phyloP scores from a whole-genome alignment of 768 basidiomycete species.

The Hericium rajendrae region DNA sequence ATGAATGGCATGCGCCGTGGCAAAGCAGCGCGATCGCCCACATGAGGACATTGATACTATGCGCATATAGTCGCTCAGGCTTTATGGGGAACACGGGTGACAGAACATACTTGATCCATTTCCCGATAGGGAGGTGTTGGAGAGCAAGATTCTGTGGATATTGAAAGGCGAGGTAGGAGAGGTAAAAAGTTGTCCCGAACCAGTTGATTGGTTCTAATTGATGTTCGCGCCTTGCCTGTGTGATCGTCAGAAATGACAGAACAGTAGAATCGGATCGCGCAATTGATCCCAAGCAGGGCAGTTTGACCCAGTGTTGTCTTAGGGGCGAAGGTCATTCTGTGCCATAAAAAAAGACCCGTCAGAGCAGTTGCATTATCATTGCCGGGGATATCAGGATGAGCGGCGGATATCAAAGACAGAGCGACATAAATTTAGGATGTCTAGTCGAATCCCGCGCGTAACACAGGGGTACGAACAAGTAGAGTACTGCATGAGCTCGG shows the following conservation, averaged over 20 bases:
- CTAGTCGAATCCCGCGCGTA: no score
- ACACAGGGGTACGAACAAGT: conserved; percentile 5
- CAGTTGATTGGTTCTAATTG: conserved; percentile 60
- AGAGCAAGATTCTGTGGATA: conserved; percentile 75
- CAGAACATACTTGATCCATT: conserved; percentile 65
- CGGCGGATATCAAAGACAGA: no score
- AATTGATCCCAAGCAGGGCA: conserved; percentile 64
- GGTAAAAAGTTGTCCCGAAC: conserved; percentile 71
- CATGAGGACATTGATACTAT: conserved; percentile 60
- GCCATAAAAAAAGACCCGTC: no score
- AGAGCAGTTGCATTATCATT: no score
- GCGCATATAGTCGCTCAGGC: background rate
- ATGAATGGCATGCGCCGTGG: conserved; percentile 61
- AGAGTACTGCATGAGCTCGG: conserved; percentile 7
- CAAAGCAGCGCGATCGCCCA: conserved; percentile 57
- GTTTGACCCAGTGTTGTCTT: conserved; percentile 67
- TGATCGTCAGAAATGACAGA: background rate
- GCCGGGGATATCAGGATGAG: no score
- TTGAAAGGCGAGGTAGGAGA: conserved; percentile 54
- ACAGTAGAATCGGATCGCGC: conserved; percentile 13
- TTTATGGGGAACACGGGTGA: background rate
- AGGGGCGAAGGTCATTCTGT: conserved; percentile 61
- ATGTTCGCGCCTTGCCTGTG: conserved; percentile 45
- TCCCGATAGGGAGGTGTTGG: conserved; percentile 66
- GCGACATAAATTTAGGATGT: no score